phyloP scores from a whole-genome alignment of 2,329 filamentous ascomycete genomes.

The Fusarium nisikadoi region DNA sequence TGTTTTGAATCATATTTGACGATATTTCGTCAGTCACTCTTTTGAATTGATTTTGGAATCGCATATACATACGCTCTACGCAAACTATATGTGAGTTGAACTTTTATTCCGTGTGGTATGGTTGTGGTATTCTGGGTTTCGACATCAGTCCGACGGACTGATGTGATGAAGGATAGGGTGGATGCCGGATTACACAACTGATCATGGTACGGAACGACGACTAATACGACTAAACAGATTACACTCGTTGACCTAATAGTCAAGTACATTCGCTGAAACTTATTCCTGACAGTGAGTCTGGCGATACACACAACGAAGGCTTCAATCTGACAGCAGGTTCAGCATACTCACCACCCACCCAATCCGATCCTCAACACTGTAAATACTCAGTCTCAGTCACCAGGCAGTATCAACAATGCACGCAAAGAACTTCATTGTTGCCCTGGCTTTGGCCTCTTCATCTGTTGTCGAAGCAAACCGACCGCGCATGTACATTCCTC shows the following conservation, averaged over 20 bases:
- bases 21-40: constrained; percentile 61
- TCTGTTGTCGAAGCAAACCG: constrained; percentile 56
- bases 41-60: constrained; percentile 50
- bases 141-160: neutral
- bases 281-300: constrained; percentile 58
- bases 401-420: constrained; percentile 55
- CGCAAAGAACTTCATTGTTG: constrained; percentile 58
- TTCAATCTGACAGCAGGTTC: constrained; percentile 10
- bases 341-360: constrained; percentile 37
- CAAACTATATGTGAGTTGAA: constrained; percentile 45
- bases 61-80: constrained; percentile 46
- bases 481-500: constrained; percentile 68
- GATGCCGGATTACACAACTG: neutral
- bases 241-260: constrained; percentile 65
- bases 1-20: constrained; percentile 50
- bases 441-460: constrained; percentile 60
- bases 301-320: neutral
- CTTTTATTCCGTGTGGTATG: neutral
- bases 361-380: constrained; percentile 32
- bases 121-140: neutral
- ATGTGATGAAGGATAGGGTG: neutral
- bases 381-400: constrained; percentile 40
- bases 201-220: neutral
- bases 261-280: constrained; percentile 68
- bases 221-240: constrained; percentile 39